phyloP scores from a whole-genome alignment of 768 basidiomycete genomes.

The Hemileccinum rubropunctum region DNA sequence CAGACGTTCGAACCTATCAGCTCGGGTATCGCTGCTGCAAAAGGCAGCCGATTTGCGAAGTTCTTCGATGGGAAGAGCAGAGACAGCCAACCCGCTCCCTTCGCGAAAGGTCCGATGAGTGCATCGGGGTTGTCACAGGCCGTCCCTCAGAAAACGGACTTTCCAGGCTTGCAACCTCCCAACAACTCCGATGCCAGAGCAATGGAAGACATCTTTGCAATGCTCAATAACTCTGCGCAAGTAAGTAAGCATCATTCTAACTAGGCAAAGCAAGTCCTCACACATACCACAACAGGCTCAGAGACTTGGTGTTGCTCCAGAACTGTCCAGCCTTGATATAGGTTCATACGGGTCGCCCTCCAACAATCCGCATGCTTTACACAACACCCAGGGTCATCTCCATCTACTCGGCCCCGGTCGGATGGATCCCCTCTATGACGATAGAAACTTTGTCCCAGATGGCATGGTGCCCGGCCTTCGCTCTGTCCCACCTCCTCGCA shows the following conservation, averaged over 20 bases:
- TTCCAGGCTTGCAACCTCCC: slow-evolving; percentile 32
- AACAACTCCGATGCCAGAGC: slow-evolving; percentile 52
- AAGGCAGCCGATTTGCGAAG: slow-evolving; percentile 84
- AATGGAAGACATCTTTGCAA: slow-evolving; percentile 79
- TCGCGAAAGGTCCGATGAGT: slow-evolving; percentile 38
- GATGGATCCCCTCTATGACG: slow-evolving; percentile 70
- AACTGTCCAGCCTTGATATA: slow-evolving; percentile 22
- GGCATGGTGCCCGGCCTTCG: slow-evolving; percentile 85
- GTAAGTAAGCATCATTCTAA: slow-evolving; percentile 46
- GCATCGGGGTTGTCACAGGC: slow-evolving; percentile 46
- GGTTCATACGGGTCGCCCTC: slow-evolving; percentile 24
- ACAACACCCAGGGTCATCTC: slow-evolving; percentile 42
- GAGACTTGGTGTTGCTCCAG: slow-evolving; percentile 22
- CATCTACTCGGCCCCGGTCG: slow-evolving; percentile 42
- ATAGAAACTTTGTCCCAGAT: slow-evolving; percentile 77
- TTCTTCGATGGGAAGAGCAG: slow-evolving; percentile 77
- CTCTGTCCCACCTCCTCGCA: slow-evolving; percentile 58
- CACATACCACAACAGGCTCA: slow-evolving; percentile 24
- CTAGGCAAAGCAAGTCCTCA: slow-evolving; percentile 1
- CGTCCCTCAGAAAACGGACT: slow-evolving; percentile 47
- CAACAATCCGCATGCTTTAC: slow-evolving; percentile 36
- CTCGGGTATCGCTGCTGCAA: slow-evolving; percentile 50
- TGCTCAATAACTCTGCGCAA: slow-evolving; percentile 75
- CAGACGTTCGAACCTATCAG: slow-evolving; percentile 32
- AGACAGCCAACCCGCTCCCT: slow-evolving; percentile 34